A percentile compares a stretch with the other conserved stretches of the same genome.
phyloP scores from a whole-genome alignment of 1,284 basidiomycete species.

The Ganoderma resinaceum region DNA sequence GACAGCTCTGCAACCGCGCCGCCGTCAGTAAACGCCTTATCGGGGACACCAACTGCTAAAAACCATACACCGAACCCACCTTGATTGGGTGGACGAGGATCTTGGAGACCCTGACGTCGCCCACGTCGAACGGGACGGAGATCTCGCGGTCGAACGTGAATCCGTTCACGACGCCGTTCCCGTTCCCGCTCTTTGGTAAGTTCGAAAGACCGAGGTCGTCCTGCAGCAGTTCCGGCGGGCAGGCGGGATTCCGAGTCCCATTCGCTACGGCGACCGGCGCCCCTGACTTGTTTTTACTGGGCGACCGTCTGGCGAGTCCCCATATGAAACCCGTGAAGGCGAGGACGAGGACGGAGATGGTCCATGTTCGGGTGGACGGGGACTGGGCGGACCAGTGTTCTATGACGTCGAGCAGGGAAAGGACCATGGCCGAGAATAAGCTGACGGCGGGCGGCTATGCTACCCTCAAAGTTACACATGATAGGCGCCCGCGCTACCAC shows the following conservation, averaged over 20 bases:
- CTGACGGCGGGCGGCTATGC: background rate
- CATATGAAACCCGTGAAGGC: background rate
- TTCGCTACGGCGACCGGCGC: background rate
- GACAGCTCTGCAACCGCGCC: conserved; percentile 52
- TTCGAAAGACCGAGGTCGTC: conserved; percentile 13
- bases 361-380: conserved; percentile 21
- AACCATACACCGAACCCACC: conserved; percentile 38
- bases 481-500: background rate
- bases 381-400: conserved; percentile 17
- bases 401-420: conserved; percentile 17
- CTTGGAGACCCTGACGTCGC: conserved; percentile 59
- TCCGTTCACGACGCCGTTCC: conserved; percentile 12
- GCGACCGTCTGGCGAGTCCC: background rate
- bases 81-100: conserved; percentile 76
- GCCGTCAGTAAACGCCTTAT: background rate
- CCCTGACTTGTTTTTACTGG: background rate
- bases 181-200: conserved; percentile 4
- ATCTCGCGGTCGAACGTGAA: conserved; percentile 22
- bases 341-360: background rate
- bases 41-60: conserved; percentile 19
- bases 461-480: background rate
- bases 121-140: conserved; percentile 32
- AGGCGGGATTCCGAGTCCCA: background rate
- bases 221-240: conserved; percentile 25
- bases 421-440: conserved; percentile 19